phyloP scores from a whole-genome alignment of 2,329 filamentous ascomycete species.

The Penicillium crustosum region DNA sequence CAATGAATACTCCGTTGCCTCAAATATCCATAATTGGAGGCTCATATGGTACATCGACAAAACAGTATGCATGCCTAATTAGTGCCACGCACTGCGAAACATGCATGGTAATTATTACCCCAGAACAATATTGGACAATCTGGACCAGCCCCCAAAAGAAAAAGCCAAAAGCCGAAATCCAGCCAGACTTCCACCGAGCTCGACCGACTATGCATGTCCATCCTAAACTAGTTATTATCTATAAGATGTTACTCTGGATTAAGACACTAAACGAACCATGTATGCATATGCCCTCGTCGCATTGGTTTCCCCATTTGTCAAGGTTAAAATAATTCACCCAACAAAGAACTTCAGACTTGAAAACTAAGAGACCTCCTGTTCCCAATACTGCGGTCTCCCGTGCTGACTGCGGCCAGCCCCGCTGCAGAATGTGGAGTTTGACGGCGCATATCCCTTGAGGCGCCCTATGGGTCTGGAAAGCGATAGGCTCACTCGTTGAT shows the following conservation, averaged over 20 bases:
- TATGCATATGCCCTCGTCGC: too few species aligned
- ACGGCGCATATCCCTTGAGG: background rate
- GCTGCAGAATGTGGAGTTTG: slow-evolving; percentile 14
- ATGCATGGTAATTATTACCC: background rate
- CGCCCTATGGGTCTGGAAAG: background rate
- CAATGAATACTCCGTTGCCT: background rate
- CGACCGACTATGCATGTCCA: background rate
- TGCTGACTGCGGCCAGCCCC: slow-evolving; percentile 7
- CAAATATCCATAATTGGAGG: background rate
- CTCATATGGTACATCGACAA: background rate
- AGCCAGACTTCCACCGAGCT: background rate
- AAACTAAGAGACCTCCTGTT: background rate
- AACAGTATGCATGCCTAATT: background rate
- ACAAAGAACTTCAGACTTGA: background rate
- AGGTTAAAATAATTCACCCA: background rate
- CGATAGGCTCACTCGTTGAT: background rate
- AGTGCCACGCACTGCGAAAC: background rate
- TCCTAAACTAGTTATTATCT: background rate
- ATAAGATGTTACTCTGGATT: background rate
- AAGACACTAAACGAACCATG: background rate
- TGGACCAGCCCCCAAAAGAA: background rate
- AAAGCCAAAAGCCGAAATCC: background rate
- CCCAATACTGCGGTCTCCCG: slow-evolving; percentile 8
- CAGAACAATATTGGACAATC: background rate
- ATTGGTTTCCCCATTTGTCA: background rate